These are phyloP conservation scores for Fusarium solani-melongenae DNA, from an alignment of 2,329 filamentous ascomycete species.

Conservation along the genomic window DNA sequence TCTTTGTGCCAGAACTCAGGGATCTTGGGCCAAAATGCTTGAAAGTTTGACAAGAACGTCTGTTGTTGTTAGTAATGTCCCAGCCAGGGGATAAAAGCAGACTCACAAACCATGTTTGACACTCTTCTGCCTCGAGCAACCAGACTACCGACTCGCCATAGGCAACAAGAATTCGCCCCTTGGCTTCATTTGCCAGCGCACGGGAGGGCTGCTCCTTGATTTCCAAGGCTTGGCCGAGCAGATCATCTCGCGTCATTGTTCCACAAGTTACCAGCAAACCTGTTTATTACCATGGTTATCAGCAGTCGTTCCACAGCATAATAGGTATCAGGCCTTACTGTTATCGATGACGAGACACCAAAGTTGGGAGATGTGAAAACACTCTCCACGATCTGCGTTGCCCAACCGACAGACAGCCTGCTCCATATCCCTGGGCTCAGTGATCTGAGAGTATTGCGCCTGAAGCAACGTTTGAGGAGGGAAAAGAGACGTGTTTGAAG, in stretches of 20 bases:
- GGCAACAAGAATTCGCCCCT: conserved; percentile 48
- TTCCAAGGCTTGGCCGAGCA: conserved; percentile 49
- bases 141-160: conserved; percentile 51
- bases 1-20: conserved; percentile 52
- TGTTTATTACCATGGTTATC: conserved; percentile 20
- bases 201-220: conserved; percentile 46
- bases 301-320: not conserved
- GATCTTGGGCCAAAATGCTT: conserved; percentile 54
- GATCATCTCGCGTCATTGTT: conserved; percentile 47
- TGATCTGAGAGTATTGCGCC: conserved; percentile 53
- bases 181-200: conserved; percentile 13
- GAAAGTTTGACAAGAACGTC: conserved; percentile 56
- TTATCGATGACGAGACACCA: conserved; percentile 60
- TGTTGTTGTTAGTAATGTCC: conserved; percentile 12
- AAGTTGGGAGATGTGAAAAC: conserved; percentile 60
- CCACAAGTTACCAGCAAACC: conserved; percentile 57
- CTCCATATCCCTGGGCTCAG: conserved; percentile 55
- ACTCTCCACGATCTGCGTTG: conserved; percentile 49
- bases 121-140: conserved; percentile 52
- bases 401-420: conserved; percentile 57
- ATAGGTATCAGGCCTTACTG: conserved; percentile 44
- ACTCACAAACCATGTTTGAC: conserved; percentile 59
- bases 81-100: not conserved
- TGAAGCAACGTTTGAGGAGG: conserved; percentile 58
- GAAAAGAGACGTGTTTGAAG: conserved; percentile 48